Evolutionary conservation across 2,329 filamentous ascomycete genomes (phyloP).

Genomic region (Pestalotiopsis sp.): DNA sequence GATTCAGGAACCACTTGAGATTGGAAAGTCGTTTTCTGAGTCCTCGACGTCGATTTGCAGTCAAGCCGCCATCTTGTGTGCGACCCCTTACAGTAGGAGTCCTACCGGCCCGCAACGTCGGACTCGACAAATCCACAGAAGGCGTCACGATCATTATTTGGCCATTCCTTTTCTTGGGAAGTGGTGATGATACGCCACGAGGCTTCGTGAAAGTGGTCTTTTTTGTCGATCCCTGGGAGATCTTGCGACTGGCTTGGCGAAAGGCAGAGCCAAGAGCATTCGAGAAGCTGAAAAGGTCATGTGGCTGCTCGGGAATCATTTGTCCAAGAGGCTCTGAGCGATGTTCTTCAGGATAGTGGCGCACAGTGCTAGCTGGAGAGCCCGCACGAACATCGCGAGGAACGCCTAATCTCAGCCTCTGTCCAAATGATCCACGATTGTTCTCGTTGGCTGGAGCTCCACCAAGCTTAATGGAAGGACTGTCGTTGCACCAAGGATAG

Average conservation of each 20-base stretch:
- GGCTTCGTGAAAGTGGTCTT: neutral
- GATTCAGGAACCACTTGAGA: slow-evolving; percentile 23
- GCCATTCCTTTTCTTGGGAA: neutral
- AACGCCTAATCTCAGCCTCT: slow-evolving; percentile 27
- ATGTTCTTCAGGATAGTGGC: slow-evolving; percentile 20
- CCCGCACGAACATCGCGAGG: slow-evolving; percentile 20
- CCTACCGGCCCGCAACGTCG: neutral
- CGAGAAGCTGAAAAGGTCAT: slow-evolving; percentile 27
- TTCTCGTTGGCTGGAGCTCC: slow-evolving; percentile 10
- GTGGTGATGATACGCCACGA: neutral
- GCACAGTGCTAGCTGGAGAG: slow-evolving; percentile 24
- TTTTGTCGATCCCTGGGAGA: slow-evolving; percentile 9
- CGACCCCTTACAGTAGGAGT: neutral
- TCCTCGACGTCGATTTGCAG: slow-evolving; percentile 18
- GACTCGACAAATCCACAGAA: neutral
- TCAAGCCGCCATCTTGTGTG: neutral
- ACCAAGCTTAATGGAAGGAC: slow-evolving; percentile 16
- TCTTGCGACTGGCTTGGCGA: slow-evolving; percentile 18
- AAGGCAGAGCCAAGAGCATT: slow-evolving; percentile 19
- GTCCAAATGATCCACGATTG: slow-evolving; percentile 15
- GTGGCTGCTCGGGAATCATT: slow-evolving; percentile 21
- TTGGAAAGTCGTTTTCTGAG: slow-evolving; percentile 29
- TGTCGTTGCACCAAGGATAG: slow-evolving; percentile 12
- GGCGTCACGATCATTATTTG: neutral
- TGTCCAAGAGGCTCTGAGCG: slow-evolving; percentile 18